Conservation (phyloP, 2,329 filamentous ascomycete species). For the Diaporthe sp. region DNA sequence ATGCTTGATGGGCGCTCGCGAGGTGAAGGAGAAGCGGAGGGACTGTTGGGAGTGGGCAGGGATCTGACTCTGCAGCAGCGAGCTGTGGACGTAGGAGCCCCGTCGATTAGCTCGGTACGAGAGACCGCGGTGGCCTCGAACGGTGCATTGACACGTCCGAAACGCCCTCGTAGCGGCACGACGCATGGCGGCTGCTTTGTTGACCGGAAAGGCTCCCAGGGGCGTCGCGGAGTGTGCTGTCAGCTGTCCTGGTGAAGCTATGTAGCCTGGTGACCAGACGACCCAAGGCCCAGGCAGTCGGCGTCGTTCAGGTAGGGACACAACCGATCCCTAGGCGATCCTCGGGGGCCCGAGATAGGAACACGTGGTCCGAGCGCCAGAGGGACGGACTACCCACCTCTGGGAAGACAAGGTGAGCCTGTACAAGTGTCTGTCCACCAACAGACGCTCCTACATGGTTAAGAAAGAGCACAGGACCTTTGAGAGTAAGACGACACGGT, state of each 20-base stretch:
- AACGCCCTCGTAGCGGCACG: slow-evolving; percentile 78
- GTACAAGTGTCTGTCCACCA: neutral
- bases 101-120: slow-evolving; percentile 63
- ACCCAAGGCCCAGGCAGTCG: slow-evolving; percentile 26
- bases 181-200: slow-evolving; percentile 72
- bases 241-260: slow-evolving; percentile 21
- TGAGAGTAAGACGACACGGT: no score
- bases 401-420: no score
- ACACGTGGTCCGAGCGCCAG: slow-evolving; percentile 32
- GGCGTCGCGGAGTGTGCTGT: slow-evolving; percentile 6
- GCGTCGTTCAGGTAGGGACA: slow-evolving; percentile 22
- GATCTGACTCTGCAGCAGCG: slow-evolving; percentile 44
- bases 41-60: slow-evolving; percentile 41
- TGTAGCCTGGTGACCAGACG: slow-evolving; percentile 24
- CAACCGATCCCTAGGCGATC: neutral
- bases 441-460: neutral
- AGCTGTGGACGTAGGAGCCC: slow-evolving; percentile 52
- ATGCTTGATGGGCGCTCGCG: slow-evolving; percentile 52
- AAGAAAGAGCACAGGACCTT: neutral
- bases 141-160: slow-evolving; percentile 76
- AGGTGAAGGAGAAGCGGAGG: slow-evolving; percentile 45
- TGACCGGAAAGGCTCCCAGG: slow-evolving; percentile 35
- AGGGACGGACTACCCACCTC: neutral
- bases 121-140: slow-evolving; percentile 61
- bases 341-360: slow-evolving; percentile 34